Evolutionary conservation across 2,329 filamentous ascomycete species (phyloP).

Genomic region (Microsporum ferrugineum): DNA sequence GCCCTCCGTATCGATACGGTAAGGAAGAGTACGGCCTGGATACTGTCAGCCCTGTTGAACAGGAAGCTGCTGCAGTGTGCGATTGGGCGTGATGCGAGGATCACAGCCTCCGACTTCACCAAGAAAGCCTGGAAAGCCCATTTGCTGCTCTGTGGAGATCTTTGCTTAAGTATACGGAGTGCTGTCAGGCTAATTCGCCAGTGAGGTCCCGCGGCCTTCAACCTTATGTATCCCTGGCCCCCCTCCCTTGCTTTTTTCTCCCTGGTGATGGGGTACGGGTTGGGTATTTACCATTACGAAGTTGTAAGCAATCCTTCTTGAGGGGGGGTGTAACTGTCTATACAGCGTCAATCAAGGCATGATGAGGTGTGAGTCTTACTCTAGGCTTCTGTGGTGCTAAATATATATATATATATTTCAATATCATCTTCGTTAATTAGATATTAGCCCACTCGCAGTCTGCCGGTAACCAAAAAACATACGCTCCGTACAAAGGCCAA

Average conservation of each 20-base stretch:
- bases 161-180: not conserved
- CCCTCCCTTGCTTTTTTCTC: not conserved
- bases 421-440: not conserved
- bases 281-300: not conserved
- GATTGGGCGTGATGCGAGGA: conserved; percentile 2
- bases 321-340: too few species aligned
- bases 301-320: not conserved
- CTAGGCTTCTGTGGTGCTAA: not conserved
- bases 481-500: not conserved
- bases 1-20: not conserved
- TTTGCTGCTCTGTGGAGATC: not conserved
- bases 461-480: not conserved
- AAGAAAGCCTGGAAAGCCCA: not conserved
- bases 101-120: not conserved
- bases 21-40: not conserved
- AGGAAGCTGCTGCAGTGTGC: not conserved
- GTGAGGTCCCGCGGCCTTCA: not conserved
- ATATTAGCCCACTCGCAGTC: not conserved
- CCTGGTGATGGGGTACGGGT: not conserved
- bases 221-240: not conserved
- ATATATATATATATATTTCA: too few species aligned
- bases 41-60: not conserved
- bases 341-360: too few species aligned
- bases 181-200: not conserved
- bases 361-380: too few species aligned